These are phyloP conservation scores for Diplodia corticola DNA, from an alignment of 2,329 filamentous ascomycete genomes.

Conservation along the genomic window DNA sequence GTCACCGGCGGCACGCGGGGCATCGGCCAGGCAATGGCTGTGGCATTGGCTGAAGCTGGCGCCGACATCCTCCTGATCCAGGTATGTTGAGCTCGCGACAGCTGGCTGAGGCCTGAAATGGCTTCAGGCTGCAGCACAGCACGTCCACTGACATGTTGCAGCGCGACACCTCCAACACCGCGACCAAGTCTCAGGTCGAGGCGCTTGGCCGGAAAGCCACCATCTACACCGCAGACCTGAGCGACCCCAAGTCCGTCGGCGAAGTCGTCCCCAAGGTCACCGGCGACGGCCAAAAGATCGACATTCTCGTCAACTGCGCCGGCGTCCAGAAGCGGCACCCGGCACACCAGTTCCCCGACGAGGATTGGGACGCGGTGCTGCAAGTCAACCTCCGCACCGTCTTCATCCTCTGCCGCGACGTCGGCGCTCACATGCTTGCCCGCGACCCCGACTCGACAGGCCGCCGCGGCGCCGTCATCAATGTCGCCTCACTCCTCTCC, in stretches of 20 bases:
- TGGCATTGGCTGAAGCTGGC: conserved; percentile 53
- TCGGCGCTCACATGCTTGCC: conserved; percentile 74
- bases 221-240: conserved; percentile 71
- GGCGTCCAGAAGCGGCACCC: conserved; percentile 82
- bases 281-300: conserved; percentile 63
- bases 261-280: conserved; percentile 62
- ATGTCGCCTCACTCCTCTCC: conserved; percentile 76
- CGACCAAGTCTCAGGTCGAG: conserved; percentile 63
- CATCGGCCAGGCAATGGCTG: conserved; percentile 53
- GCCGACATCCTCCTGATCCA: conserved; percentile 54
- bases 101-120: not conserved
- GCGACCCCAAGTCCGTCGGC: conserved; percentile 60
- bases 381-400: conserved; percentile 85
- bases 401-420: conserved; percentile 74
- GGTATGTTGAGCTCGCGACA: conserved; percentile 32
- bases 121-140: not conserved
- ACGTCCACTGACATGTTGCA: conserved; percentile 32
- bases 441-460: conserved; percentile 52
- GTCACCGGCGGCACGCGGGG: conserved; percentile 53
- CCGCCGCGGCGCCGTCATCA: conserved; percentile 73
- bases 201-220: conserved; percentile 64
- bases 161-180: conserved; percentile 56
- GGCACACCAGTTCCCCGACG: conserved; percentile 71
- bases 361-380: conserved; percentile 77
- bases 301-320: conserved; percentile 82